Conservation (phyloP, 2,329 filamentous ascomycete genomes). For the Tothia fuscella region DNA sequence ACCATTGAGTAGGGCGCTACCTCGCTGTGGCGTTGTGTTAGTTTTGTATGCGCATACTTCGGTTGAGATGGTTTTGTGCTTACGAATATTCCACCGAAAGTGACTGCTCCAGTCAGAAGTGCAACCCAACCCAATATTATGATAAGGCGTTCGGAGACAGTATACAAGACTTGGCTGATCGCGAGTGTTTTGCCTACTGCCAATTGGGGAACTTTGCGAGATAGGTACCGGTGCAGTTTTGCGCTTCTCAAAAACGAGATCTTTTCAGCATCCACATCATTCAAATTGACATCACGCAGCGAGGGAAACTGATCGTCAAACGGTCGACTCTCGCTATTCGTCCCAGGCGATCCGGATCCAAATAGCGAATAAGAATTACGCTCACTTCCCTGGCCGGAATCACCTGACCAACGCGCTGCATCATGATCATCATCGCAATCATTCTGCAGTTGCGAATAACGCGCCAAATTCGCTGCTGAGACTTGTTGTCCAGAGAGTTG, state of each 20-base stretch:
- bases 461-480: conserved; percentile 25
- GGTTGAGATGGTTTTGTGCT: background rate
- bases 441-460: conserved; percentile 26
- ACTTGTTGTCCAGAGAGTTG: conserved; percentile 18
- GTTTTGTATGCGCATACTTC: background rate
- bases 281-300: conserved; percentile 36
- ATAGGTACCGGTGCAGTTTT: conserved; percentile 39
- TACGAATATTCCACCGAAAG: conserved; percentile 12
- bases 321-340: conserved; percentile 31
- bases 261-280: conserved; percentile 33
- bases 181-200: conserved; percentile 45
- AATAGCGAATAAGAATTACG: conserved; percentile 53
- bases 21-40: conserved; percentile 41
- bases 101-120: conserved; percentile 6
- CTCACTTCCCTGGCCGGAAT: conserved; percentile 55
- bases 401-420: conserved; percentile 28
- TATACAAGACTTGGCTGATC: conserved; percentile 48
- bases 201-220: conserved; percentile 41
- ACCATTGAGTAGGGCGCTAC: conserved; percentile 61
- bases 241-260: conserved; percentile 34
- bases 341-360: conserved; percentile 51
- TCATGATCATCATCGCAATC: conserved; percentile 14
- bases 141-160: conserved; percentile 62
- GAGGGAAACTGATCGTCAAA: conserved; percentile 27
- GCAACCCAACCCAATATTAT: conserved; percentile 45